Percentiles rank a stretch among this genome's conserved stretches.
Evolutionary conservation across 768 basidiomycete species (phyloP).

Genomic region (Suillus weaverae): DNA sequence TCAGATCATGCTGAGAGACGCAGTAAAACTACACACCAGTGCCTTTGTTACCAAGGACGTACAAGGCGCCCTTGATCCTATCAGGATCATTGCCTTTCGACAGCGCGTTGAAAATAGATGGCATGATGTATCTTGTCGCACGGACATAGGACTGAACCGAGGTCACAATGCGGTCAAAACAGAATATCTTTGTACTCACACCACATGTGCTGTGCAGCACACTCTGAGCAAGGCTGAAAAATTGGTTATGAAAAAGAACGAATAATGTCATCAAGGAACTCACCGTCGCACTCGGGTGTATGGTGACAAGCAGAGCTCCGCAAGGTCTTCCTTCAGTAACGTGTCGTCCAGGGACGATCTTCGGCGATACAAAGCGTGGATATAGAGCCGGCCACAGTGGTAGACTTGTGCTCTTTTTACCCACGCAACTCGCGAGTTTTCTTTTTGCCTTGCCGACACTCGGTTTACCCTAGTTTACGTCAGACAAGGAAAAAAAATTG

Average conservation of each 20-base stretch:
- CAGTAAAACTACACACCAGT: slow-evolving; percentile 45
- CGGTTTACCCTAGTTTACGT: slow-evolving; percentile 53
- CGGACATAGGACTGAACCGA: slow-evolving; percentile 61
- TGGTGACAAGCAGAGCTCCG: slow-evolving; percentile 75
- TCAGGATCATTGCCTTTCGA: slow-evolving; percentile 82
- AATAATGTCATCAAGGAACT: slow-evolving; percentile 13
- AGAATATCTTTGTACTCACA: slow-evolving; percentile 40
- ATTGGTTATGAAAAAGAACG: slow-evolving; percentile 9
- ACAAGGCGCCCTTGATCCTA: slow-evolving; percentile 92
- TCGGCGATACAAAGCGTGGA: slow-evolving; percentile 73
- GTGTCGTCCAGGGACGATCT: slow-evolving; percentile 74
- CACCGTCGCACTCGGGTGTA: slow-evolving; percentile 79
- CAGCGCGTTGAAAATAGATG: slow-evolving; percentile 60
- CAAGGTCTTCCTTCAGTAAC: slow-evolving; percentile 59
- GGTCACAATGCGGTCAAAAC: slow-evolving; percentile 11
- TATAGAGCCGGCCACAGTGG: slow-evolving; percentile 72
- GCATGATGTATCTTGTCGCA: slow-evolving; percentile 66
- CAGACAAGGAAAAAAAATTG: neutral
- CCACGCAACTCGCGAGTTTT: slow-evolving; percentile 72
- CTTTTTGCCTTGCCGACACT: slow-evolving; percentile 68
- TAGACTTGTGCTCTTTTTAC: slow-evolving; percentile 79
- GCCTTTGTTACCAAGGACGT: slow-evolving; percentile 73
- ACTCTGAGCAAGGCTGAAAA: slow-evolving; percentile 62
- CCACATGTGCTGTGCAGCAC: slow-evolving; percentile 64
- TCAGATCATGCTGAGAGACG: neutral